phyloP scores from a whole-genome alignment of 139 green algal species.

The Picochlorum sp. region DNA sequence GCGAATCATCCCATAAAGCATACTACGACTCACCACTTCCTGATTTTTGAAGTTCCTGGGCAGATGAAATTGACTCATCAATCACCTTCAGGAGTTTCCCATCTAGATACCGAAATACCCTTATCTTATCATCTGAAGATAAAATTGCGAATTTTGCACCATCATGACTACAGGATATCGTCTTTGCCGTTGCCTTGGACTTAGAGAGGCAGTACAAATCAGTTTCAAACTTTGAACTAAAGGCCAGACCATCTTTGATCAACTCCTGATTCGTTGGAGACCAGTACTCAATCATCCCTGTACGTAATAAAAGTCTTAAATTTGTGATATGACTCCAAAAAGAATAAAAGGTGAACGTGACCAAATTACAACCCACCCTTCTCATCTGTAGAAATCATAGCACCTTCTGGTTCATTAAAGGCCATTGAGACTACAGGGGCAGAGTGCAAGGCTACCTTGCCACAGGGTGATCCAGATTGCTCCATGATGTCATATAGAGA shows the following conservation, averaged over 20 bases:
- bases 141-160: slow-evolving; percentile 69
- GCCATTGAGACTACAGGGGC: slow-evolving; percentile 55
- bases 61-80: slow-evolving; percentile 76
- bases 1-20: not conserved
- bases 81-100: slow-evolving; percentile 78
- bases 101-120: slow-evolving; percentile 77
- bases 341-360: not conserved
- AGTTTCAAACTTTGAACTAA: slow-evolving; percentile 79
- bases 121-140: slow-evolving; percentile 63
- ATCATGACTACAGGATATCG: slow-evolving; percentile 54
- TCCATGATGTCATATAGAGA: slow-evolving; percentile 67
- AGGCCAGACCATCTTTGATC: slow-evolving; percentile 39
- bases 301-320: slow-evolving; percentile 29
- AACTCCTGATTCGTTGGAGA: slow-evolving; percentile 30
- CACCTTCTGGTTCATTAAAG: slow-evolving; percentile 56
- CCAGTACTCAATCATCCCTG: slow-evolving; percentile 97
- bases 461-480: slow-evolving; percentile 44
- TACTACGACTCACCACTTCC: slow-evolving; percentile 16
- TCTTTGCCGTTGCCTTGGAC: slow-evolving; percentile 47
- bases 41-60: slow-evolving; percentile 68
- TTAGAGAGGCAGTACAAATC: slow-evolving; percentile 91
- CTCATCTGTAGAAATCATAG: slow-evolving; percentile 45
- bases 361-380: too few relatives aligned
- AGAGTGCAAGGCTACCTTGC: slow-evolving; percentile 43
- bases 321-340: not conserved